phyloP scores from a whole-genome alignment of 306 rosid genomes.

The Cucurbita moschata region DNA sequence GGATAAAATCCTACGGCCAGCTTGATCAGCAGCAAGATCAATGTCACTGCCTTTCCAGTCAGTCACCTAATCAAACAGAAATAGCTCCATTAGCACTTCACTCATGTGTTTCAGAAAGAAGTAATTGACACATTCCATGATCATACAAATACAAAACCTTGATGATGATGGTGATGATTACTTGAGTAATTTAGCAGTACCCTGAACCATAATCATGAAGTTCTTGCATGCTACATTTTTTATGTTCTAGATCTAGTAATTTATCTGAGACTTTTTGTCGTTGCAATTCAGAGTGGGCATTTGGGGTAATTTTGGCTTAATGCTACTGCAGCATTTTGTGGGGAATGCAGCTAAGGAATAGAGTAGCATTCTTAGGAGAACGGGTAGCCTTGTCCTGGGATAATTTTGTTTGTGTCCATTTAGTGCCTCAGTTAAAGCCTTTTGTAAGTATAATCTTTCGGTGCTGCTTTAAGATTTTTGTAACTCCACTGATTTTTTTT shows the following conservation, averaged over 20 bases:
- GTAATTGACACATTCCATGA: neutral
- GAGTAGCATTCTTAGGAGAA: neutral
- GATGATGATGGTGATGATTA: neutral
- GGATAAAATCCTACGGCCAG: slow-evolving; percentile 42
- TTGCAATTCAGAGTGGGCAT: neutral
- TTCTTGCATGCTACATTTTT: neutral
- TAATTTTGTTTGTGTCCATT: neutral
- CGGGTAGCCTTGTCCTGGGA: neutral
- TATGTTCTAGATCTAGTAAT: neutral
- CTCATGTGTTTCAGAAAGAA: neutral
- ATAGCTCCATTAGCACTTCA: slow-evolving; percentile 5
- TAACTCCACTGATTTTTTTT: neutral
- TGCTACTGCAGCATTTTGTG: neutral
- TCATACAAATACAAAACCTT: neutral
- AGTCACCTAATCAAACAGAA: slow-evolving; percentile 36
- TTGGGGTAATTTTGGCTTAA: neutral
- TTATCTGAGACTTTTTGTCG: neutral
- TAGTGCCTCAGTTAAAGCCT: neutral
- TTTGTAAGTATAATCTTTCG: neutral
- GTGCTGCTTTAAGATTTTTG: neutral
- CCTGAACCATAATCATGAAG: neutral
- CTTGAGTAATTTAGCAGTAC: neutral
- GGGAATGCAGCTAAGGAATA: neutral
- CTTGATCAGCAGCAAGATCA: slow-evolving; percentile 60
- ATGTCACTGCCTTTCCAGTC: slow-evolving; percentile 69